These are phyloP conservation scores for Daucus carota DNA, from an alignment of 129 eudicot genomes.

Conservation along the genomic window DNA sequence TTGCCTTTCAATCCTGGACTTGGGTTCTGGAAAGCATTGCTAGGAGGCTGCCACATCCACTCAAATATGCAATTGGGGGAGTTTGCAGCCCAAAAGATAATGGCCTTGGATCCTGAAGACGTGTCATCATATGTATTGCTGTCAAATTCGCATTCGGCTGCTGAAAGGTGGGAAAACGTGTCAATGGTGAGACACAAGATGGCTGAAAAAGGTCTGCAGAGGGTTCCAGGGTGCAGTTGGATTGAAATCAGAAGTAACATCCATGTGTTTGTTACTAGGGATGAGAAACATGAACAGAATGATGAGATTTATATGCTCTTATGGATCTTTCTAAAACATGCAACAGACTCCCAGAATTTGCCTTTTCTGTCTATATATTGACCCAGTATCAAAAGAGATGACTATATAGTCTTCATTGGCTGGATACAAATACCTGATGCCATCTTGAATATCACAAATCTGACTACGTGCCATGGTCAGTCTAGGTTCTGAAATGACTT, in stretches of 20 bases:
- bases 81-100: conserved; percentile 43
- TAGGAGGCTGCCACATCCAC: conserved; percentile 76
- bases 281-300: conserved; percentile 23
- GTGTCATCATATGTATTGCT: conserved; percentile 71
- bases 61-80: conserved; percentile 47
- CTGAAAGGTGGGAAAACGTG: conserved; percentile 56
- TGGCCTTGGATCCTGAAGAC: conserved; percentile 66
- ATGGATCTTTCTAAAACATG: conserved; percentile 33
- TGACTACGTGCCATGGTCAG: not conserved
- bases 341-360: conserved; percentile 15
- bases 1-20: conserved; percentile 74
- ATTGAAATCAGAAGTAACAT: conserved; percentile 42
- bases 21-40: conserved; percentile 77
- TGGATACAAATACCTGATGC: not conserved
- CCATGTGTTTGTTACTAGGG: conserved; percentile 55
- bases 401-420: not conserved
- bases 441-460: not conserved
- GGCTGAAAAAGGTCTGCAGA: conserved; percentile 47
- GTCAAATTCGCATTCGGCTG: conserved; percentile 71
- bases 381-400: not conserved
- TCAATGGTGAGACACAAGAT: conserved; percentile 38
- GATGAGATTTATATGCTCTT: conserved; percentile 35
- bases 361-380: conserved; percentile 3
- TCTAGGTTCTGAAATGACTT: not conserved
- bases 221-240: conserved; percentile 82